Evolutionary conservation across 2,329 filamentous ascomycete species (phyloP), one percentile per base, ranked within the genome.

Genomic region (Ceratocystis ficicola): DNA sequence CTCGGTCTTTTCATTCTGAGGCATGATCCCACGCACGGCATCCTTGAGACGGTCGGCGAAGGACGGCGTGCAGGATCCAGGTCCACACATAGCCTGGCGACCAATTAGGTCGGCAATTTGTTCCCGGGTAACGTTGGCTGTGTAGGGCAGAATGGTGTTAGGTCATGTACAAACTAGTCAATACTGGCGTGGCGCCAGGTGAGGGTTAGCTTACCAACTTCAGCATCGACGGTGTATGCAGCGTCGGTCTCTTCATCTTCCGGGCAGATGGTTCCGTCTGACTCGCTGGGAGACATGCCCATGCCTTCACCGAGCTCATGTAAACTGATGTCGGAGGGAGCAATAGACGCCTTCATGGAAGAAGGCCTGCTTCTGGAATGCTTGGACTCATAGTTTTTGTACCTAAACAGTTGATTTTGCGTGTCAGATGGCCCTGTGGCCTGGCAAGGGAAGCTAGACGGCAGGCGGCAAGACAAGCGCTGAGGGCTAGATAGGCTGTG

Each of bases 361-460:
- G 66, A 68, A 5, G 66, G 66, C 36, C 66, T 65, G 20, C 64
- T 66, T 32, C 59, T 50, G 15, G 50, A 60, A 63, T 48, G 62
- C 48, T 63, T 67, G 28, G 71, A 69, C 69, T 80, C 75, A 66
- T 78, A 80, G 69, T 77, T 77, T 68, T 76, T 77, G 72, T 74
- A 79, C 77, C 77, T 79, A 64, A n/a, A 32, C 8, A 25, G 32
- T 17, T 12, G 25, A 15, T 46, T 59, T n/a, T 41, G 36, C 36
- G 44, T 30, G 44, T 59, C 25, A 50, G 55, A 59, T 22, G 7
- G n/a, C 17, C 12, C 28, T 59, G 6, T n/a, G 17, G 28, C 28
- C 8, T 3, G 25, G 32, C 7, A 6, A 3, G 22, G 28, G 32
- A 12, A 10, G 20, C 48, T 1, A 12, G 6, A 20, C 10, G 48